Evolutionary conservation across 768 basidiomycete genomes (phyloP), one percentile per base, ranked within the genome.

Genomic region (Hericium coralloides): DNA sequence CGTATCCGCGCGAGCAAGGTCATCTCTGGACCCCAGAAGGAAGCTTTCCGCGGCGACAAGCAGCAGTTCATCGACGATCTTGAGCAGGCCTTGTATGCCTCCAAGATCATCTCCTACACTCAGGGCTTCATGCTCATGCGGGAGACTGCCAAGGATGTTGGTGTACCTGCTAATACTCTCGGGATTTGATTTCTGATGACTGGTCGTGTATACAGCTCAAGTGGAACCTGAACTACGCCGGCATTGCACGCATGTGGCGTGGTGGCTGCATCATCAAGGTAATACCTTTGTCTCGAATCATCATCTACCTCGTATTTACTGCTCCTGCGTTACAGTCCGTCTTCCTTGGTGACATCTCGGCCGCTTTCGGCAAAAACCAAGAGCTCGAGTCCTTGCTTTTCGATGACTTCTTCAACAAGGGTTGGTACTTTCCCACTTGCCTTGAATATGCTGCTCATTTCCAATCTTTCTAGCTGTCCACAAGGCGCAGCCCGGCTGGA

Each of bases 101-200:
- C 95, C 65, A 99, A 99, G 81, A 94, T 99, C 73, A 95, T 98
- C 67, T 98, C 95, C 31, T 99, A 99, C 79, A 92, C 95, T 4
- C 97, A 99, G 75, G 97, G 97, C 63, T 99, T 98, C 80, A 95
- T 99, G 85, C 83, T 99, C 67, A 97, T 99, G 94, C 82, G 97
- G 63, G 89, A 98, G 74, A 95, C 94, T 52, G 97, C 95, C 47
- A 92, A 92, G 72, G 94, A 97, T 18, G 49, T 50, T 23, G 12
- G 49, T 50, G 80, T 50, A 5, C 23, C 10, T 50, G 20, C 25
- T 0, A 25, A 22, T 3, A 18, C 23, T 23, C 56, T 25, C 14
- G 17, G 55, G 48, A 58, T 39, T 9, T 38, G 45, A 14, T 18
- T 49, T 17, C 17, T 22, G 31, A 23, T 55, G 18, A 89, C 14